These are phyloP conservation scores for Pezizomycotina sp. DNA, from an alignment of 2,329 filamentous ascomycete species.

Conservation along the genomic window DNA sequence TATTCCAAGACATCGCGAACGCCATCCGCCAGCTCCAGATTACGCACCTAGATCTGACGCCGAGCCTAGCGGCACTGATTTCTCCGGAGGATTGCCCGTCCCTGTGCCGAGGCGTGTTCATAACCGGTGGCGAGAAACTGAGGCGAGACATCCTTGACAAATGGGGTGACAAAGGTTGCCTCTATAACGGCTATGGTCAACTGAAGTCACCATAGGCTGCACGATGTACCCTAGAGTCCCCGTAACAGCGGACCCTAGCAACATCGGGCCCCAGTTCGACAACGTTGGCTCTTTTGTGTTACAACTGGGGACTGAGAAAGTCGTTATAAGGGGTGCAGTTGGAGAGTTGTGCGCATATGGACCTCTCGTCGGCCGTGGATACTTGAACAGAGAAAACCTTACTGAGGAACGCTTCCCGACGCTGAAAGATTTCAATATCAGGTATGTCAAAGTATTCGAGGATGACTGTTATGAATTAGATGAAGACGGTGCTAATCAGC, in stretches of 20 bases:
- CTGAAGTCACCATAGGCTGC: slow-evolving; percentile 81
- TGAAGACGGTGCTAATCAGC: slow-evolving; percentile 25
- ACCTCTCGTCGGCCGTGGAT: slow-evolving; percentile 74
- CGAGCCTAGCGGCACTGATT: slow-evolving; percentile 63
- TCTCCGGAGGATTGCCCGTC: slow-evolving; percentile 66
- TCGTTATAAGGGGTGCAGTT: slow-evolving; percentile 60
- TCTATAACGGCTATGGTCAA: slow-evolving; percentile 82
- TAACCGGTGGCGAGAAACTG: slow-evolving; percentile 76
- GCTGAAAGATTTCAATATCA: slow-evolving; percentile 39
- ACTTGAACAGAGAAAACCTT: slow-evolving; percentile 63
- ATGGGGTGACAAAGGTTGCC: slow-evolving; percentile 64
- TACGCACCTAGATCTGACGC: slow-evolving; percentile 83
- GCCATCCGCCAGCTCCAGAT: slow-evolving; percentile 57
- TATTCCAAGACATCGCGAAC: slow-evolving; percentile 64
- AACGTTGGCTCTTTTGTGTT: slow-evolving; percentile 79
- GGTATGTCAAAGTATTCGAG: slow-evolving; percentile 28
- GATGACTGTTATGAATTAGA: slow-evolving; percentile 22
- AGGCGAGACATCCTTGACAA: slow-evolving; percentile 76
- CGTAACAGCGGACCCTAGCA: slow-evolving; percentile 59
- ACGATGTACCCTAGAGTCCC: slow-evolving; percentile 79
- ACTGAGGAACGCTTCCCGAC: slow-evolving; percentile 60
- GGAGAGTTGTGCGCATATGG: slow-evolving; percentile 83
- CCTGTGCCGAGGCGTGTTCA: slow-evolving; percentile 70
- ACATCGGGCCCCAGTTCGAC: slow-evolving; percentile 72
- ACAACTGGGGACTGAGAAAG: slow-evolving; percentile 47